A percentile compares a stretch with the other conserved stretches of the same genome.
Evolutionary conservation across 495 filamentous ascomycete genomes (phyloP).

Genomic region (Diplogelasinospora grovesii): DNA sequence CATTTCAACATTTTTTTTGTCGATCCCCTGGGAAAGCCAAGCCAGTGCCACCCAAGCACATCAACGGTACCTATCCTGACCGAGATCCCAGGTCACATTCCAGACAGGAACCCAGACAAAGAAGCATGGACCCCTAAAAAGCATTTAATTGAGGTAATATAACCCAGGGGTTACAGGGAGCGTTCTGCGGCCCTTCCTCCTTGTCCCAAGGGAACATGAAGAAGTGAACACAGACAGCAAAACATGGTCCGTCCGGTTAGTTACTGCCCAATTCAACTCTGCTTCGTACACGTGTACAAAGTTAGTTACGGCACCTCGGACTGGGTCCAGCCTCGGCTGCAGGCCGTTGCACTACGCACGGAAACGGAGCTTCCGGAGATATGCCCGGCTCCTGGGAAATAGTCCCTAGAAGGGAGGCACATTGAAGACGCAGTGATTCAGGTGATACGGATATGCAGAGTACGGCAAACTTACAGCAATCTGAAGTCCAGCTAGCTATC

Average conservation of each 20-base stretch:
- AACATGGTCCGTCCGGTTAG: too few species aligned
- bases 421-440: too few species aligned
- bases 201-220: too few species aligned
- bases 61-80: constrained; percentile 13
- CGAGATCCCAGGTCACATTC: constrained; percentile 22
- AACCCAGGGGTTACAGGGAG: constrained; percentile 14
- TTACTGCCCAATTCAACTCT: too few species aligned
- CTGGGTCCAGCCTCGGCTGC: constrained; percentile 1
- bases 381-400: not conserved
- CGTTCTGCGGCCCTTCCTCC: constrained; percentile 7
- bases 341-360: not conserved
- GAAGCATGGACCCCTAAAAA: constrained; percentile 8
- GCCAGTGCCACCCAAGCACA: constrained; percentile 11
- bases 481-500: too few species aligned
- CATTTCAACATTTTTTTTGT: constrained; percentile 6
- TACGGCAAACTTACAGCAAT: too few species aligned
- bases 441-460: too few species aligned
- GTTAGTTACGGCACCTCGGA: not conserved
- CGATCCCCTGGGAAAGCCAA: constrained; percentile 9
- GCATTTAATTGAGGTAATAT: constrained; percentile 24
- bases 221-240: too few species aligned
- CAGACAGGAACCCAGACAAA: constrained; percentile 7
- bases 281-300: too few species aligned
- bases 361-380: constrained; percentile 2
- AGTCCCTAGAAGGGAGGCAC: too few species aligned